Evolutionary conservation across 1,139 yeast genomes (phyloP), one percentile per base, ranked within the genome.

Genomic region (Geotrichum phurueaensis): DNA sequence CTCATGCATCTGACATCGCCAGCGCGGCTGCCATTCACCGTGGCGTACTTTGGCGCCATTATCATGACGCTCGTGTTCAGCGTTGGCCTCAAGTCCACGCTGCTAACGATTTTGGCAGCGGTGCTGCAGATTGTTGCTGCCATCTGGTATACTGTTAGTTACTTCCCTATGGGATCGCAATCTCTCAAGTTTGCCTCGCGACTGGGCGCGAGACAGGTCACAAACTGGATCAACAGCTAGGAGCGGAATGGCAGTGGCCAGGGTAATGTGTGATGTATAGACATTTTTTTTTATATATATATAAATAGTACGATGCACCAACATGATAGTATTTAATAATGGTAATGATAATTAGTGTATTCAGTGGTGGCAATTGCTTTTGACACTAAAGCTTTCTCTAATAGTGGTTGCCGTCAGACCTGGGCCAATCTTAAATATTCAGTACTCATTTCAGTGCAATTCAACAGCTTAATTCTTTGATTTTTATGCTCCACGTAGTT

Each of bases 151-250:
- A 86, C 94, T 0, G 80, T 94, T 49, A 89, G 96, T 70, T 94
- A 94, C 73, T 94, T 94, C 79, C 99, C 99, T 36, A 89, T 91
- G 77, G 98, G 98, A 12, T 90, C 96, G 0, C 89, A 89, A 66
- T 89, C 96, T 2, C 76, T 92, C 68, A 85, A 91, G 59, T 86
- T 90, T 84, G 85, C 94, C 53, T 84, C 95, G 15, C 81, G 92
- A 63, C 82, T 88, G 63, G 84, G 95, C 7, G 80, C 89, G 31
- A 87, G 96, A 57, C 94, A 89, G 70, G 82, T 86, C 51, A 70
- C 75, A 23, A 66, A 74, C 49, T 76, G 79, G 79, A 69, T 76
- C 56, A 76, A 76, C 62, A 64, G 72, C 20, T 75, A 64, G 64
- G 4, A 20, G 22, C 47, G 18, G 20, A 7, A 1, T 13, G 5